Percentiles rank a stretch among this genome's conserved stretches.
These are phyloP conservation scores for Hanseniaspora thailandica DNA, from an alignment of 805 yeast genomes.

Conservation along the genomic window DNA sequence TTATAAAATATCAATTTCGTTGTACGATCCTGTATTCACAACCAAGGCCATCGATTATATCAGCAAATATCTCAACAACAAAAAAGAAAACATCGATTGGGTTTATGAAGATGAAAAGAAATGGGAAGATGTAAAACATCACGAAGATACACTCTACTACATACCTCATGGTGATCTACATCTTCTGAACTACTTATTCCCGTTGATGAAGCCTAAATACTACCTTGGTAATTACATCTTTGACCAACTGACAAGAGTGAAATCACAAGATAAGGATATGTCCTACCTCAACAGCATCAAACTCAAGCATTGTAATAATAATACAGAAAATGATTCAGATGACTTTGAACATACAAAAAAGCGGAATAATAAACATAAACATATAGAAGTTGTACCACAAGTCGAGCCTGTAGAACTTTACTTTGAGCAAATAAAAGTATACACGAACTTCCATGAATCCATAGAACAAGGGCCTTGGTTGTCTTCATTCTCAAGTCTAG, in stretches of 20 bases:
- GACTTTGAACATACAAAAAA: not conserved
- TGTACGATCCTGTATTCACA: slow-evolving; percentile 57
- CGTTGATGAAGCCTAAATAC: slow-evolving; percentile 5
- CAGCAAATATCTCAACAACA: slow-evolving; percentile 16
- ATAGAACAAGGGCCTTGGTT: slow-evolving; percentile 35
- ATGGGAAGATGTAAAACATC: slow-evolving; percentile 18
- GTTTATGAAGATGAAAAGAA: slow-evolving; percentile 22
- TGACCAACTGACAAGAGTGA: slow-evolving; percentile 6
- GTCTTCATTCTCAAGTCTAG: slow-evolving; percentile 43
- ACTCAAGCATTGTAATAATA: not conserved
- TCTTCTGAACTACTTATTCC: slow-evolving; percentile 34
- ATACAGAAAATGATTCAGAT: not conserved
- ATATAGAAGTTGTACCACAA: slow-evolving; percentile 26
- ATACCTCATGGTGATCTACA: slow-evolving; percentile 67
- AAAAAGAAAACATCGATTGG: slow-evolving; percentile 19
- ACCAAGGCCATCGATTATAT: slow-evolving; percentile 35
- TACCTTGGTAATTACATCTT: slow-evolving; percentile 12
- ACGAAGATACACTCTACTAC: slow-evolving; percentile 36
- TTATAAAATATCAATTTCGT: slow-evolving; percentile 28
- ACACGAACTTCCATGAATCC: slow-evolving; percentile 18
- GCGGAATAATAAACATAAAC: slow-evolving; percentile 19
- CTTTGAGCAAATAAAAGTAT: slow-evolving; percentile 25
- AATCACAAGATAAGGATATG: not conserved
- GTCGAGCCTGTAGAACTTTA: slow-evolving; percentile 26
- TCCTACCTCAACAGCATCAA: not conserved